Base-by-base conservation (phyloP, 2,329 filamentous ascomycete genomes). In the Aspergillus intermedius region DNA sequence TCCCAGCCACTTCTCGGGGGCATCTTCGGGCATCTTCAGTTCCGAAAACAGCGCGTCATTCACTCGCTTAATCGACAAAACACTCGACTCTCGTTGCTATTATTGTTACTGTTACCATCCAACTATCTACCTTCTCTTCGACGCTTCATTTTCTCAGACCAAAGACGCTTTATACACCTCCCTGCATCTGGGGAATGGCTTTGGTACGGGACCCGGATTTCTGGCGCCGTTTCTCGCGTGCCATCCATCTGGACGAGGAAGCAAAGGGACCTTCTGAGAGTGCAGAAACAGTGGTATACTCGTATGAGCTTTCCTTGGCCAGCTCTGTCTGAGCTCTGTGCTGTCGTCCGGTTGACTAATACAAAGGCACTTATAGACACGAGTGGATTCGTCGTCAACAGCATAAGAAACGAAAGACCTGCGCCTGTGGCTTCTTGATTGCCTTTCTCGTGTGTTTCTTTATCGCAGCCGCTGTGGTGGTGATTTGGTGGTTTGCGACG, bases 221-320 rank as follows among this genome's bases (percentile, higher is more conserved):
- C 67, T 83, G 79, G 80, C 74, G 74, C 48, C 76, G 79, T 57
- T 82, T 82, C 69, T 79, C 76, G 50, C 64, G 71, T 45, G 80
- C 80, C 34, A 77, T 81, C 1, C 79, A 81, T 59, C 64, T 73
- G 45, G 77, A 81, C 54, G 79, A 81, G 57, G 72, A 76, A 54
- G 61, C 62, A 3, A 65, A 62, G 41, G 53, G 56, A 8, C 40
- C 51, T 4, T 25, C 46, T 19, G 53, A 57, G 10, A 53, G 51
- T 5, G 53, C 55, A 23, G 54, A 61, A 44, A 48, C 46, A n/a
- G 54, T 61, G 43, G 44, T 46, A 25, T 54, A 55, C 49, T 52
- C 60, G 59, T 63, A 60, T 28, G 53, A 46, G 35, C 8, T 28
- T 12, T 4, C 25, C 4, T 10, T 30, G 10, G 19, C n/a, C n/a